Evolutionary conservation across 331 rosid species (phyloP), one percentile per base, ranked within the genome.

Genomic region (Spiraea crenata): DNA sequence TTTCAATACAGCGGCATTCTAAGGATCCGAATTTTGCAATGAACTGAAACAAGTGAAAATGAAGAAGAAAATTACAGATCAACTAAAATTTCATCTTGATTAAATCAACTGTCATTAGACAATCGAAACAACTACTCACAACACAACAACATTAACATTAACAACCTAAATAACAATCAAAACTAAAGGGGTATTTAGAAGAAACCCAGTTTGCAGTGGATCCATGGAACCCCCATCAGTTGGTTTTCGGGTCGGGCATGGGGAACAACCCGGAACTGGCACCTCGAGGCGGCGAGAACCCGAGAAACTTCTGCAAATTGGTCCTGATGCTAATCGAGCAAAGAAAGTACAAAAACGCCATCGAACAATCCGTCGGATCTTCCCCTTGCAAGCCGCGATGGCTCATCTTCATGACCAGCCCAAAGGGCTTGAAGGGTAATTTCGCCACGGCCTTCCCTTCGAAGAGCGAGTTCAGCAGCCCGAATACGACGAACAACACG

Each of bases 251-350:
- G 74, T 93, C 96, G 12, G 98, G 97, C 86, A 93, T 76, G 55
- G 98, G 98, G 76, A 93, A 93, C 74, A 90, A 84, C 38, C 98
- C 97, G 19, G 89, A 80, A 25, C 88, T 50, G 16, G 96, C 84
- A 61, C 99, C 96, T 58, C 97, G 84, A 6, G 96, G 97, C 12
- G 96, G 97, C 45, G 96, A 81, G 68, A 93, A 93, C 19, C 99
- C 97, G 76, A 93, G 82, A 80, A 93, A 89, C 84, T 93, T 93
- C 88, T 93, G 97, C 81, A 93, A 72, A 89, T 93, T 93, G 56
- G 97, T 91, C 42, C 95, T 82, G 63, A 93, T 93, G 63, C 97
- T 93, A 51, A 93, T 91, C 12, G 95, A 93, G 76, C 99, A 93
- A 74, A 93, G 86, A 63, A 93, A 93, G 85, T 91, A 93, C 70